phyloP scores from a whole-genome alignment of 176 grass and related monocot genomes.

The Aegilops longissima region DNA sequence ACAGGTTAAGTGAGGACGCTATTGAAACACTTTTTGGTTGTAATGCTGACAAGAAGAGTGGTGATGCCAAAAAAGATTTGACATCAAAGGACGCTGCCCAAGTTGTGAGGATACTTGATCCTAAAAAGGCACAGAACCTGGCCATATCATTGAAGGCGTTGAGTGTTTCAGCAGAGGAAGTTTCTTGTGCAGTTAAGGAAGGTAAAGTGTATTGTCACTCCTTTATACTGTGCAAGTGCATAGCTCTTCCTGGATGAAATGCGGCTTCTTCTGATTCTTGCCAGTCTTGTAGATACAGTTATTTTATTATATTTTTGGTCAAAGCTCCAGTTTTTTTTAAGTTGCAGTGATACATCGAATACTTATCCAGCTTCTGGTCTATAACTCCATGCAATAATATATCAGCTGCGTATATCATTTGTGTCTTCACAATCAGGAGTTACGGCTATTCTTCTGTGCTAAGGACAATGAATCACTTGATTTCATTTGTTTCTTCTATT shows the following conservation, averaged over 20 bases:
- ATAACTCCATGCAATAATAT: background rate
- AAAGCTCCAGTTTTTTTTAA: background rate
- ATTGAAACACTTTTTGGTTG: constrained; percentile 83
- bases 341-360: constrained; percentile 6
- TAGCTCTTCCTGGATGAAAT: background rate
- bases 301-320: background rate
- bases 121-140: constrained; percentile 82
- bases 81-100: constrained; percentile 35
- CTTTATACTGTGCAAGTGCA: background rate
- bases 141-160: constrained; percentile 85
- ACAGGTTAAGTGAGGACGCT: constrained; percentile 72
- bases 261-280: constrained; percentile 6
- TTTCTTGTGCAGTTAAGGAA: constrained; percentile 67
- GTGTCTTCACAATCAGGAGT: background rate
- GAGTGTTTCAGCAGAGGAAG: constrained; percentile 63
- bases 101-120: constrained; percentile 59
- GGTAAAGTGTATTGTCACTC: constrained; percentile 43
- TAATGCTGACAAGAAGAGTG: constrained; percentile 43
- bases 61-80: constrained; percentile 44
- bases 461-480: background rate
- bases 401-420: background rate
- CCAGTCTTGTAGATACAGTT: background rate
- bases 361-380: constrained; percentile 12
- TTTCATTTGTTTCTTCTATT: background rate
- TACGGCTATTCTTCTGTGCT: constrained; percentile 8